Evolutionary conservation across 169 alveolate genomes (phyloP).

Genomic region (Fabrea salina): DNA sequence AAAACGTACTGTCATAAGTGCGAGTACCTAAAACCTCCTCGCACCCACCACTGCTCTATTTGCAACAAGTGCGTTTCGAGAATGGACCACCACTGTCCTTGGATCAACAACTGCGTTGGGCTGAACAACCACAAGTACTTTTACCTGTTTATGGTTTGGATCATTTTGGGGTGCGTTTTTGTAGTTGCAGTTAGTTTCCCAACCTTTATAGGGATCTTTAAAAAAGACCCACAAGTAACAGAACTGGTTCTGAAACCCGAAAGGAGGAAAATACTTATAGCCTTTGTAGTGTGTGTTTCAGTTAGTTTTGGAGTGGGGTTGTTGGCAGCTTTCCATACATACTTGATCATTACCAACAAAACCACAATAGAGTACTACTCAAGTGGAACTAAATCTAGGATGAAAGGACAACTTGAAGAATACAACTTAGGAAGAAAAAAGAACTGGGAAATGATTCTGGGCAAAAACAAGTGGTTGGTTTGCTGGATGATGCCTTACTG

Average conservation of each 20-base stretch:
- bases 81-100: slow-evolving; percentile 74
- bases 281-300: background rate
- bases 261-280: background rate
- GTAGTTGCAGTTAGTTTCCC: background rate
- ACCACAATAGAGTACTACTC: slow-evolving; percentile 9
- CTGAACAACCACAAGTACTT: slow-evolving; percentile 69
- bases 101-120: slow-evolving; percentile 90
- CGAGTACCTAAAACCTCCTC: slow-evolving; percentile 38
- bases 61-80: slow-evolving; percentile 41
- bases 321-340: background rate
- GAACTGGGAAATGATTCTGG: no score
- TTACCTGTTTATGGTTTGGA: slow-evolving; percentile 39
- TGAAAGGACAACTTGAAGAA: no score
- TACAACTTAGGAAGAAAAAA: no score
- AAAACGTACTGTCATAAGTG: slow-evolving; percentile 6
- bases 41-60: slow-evolving; percentile 48
- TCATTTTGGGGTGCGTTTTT: background rate
- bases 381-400: no score
- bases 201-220: background rate
- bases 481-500: no score
- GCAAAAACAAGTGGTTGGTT: no score
- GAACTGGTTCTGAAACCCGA: background rate
- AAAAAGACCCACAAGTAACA: background rate
- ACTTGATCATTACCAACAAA: background rate
- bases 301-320: background rate